Evolutionary conservation across 805 yeast genomes (phyloP).

Genomic region (Metschnikowia peoriensis): DNA sequence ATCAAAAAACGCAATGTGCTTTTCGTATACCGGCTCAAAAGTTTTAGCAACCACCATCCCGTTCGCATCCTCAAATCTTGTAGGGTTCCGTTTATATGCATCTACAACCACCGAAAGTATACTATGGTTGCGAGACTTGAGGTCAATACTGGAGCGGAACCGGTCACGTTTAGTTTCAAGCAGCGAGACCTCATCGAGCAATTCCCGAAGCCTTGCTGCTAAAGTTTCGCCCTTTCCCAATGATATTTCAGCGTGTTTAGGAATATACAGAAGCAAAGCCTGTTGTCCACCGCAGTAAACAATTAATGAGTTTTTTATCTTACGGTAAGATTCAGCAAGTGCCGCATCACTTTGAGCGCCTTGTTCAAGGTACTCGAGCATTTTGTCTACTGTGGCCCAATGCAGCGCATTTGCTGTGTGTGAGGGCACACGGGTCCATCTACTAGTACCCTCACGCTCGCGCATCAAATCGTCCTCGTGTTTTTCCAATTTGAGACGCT

Average conservation of each 20-base stretch:
- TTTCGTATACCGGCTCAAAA: slow-evolving; percentile 38
- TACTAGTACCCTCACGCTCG: slow-evolving; percentile 47
- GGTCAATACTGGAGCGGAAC: slow-evolving; percentile 41
- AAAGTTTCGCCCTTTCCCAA: slow-evolving; percentile 30
- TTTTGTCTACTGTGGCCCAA: slow-evolving; percentile 38
- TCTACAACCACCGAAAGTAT: slow-evolving; percentile 54
- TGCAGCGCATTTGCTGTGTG: slow-evolving; percentile 41
- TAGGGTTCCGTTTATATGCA: slow-evolving; percentile 35
- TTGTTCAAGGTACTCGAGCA: slow-evolving; percentile 49
- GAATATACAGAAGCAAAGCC: slow-evolving; percentile 34
- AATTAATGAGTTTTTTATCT: slow-evolving; percentile 47
- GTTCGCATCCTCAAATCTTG: slow-evolving; percentile 13
- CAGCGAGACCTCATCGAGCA: slow-evolving; percentile 26
- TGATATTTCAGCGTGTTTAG: slow-evolving; percentile 36
- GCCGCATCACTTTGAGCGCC: slow-evolving; percentile 63
- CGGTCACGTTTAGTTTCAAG: slow-evolving; percentile 38
- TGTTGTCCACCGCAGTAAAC: slow-evolving; percentile 43
- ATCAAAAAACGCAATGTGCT: slow-evolving; percentile 47
- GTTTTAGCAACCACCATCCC: slow-evolving; percentile 27
- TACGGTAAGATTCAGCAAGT: slow-evolving; percentile 45
- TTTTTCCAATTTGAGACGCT: slow-evolving; percentile 47
- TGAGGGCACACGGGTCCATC: slow-evolving; percentile 56
- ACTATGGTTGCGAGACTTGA: slow-evolving; percentile 45
- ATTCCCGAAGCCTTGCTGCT: slow-evolving; percentile 37
- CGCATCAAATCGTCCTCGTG: slow-evolving; percentile 55